Percentiles rank a stretch among this genome's conserved stretches.
These are phyloP conservation scores for Jaltomata sinuosa DNA, from an alignment of 257 asterid species.

Conservation along the genomic window DNA sequence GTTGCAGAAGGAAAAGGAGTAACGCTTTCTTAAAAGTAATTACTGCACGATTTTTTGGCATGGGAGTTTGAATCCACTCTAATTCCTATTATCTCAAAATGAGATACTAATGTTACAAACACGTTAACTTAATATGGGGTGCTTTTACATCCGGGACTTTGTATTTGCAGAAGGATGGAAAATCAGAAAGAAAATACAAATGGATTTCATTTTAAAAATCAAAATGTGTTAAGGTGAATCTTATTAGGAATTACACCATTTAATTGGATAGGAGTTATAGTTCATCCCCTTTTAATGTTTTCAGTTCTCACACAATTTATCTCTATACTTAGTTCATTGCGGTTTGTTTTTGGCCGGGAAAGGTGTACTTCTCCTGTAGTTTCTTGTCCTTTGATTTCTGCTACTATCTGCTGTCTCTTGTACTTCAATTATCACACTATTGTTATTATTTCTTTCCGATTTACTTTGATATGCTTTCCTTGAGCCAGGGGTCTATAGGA, in stretches of 20 bases:
- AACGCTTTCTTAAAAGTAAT: background rate
- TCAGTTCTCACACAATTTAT: background rate
- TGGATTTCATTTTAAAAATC: background rate
- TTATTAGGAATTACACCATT: background rate
- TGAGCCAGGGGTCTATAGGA: background rate
- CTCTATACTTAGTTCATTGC: background rate
- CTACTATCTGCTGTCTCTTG: background rate
- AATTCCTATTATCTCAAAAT: background rate
- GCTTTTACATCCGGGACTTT: background rate
- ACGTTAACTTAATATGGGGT: background rate
- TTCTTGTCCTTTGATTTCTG: background rate
- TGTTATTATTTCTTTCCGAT: background rate
- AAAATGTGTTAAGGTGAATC: background rate
- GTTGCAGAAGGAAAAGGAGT: background rate
- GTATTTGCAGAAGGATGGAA: background rate
- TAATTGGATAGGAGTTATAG: background rate
- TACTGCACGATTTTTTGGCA: background rate
- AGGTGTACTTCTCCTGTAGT: background rate
- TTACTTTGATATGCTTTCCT: background rate
- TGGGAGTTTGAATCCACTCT: background rate
- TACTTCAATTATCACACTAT: background rate
- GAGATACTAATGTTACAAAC: background rate
- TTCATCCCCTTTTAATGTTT: background rate
- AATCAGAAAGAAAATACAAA: background rate
- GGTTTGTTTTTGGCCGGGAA: background rate